Percentiles rank a stretch among this genome's conserved stretches.
phyloP scores from a whole-genome alignment of 768 basidiomycete species.

The Omphalotus guepiniiformis region DNA sequence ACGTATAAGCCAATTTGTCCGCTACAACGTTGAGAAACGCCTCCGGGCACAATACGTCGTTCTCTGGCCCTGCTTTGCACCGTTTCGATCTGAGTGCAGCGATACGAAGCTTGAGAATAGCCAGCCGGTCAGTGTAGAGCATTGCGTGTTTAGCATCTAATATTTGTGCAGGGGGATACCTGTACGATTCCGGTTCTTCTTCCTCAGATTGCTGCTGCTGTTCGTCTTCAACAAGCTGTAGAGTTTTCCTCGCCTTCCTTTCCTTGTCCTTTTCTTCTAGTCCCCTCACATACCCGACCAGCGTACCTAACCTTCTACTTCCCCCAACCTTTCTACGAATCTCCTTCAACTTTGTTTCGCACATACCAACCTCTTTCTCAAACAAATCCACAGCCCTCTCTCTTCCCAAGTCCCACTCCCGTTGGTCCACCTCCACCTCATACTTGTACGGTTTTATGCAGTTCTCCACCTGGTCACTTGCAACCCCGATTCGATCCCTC shows the following conservation, averaged over 20 bases:
- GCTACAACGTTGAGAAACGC: slow-evolving; percentile 96
- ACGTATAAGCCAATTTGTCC: slow-evolving; percentile 93
- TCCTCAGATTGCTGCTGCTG: slow-evolving; percentile 30
- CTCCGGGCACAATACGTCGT: slow-evolving; percentile 90
- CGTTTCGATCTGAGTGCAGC: slow-evolving; percentile 85
- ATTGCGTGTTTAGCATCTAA: slow-evolving; percentile 93
- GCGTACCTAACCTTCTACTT: slow-evolving; percentile 63
- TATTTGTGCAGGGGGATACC: slow-evolving; percentile 88
- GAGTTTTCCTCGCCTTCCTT: slow-evolving; percentile 48
- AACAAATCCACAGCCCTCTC: slow-evolving; percentile 72
- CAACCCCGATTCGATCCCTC: slow-evolving; percentile 86
- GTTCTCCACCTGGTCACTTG: slow-evolving; percentile 99
- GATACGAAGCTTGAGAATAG: slow-evolving; percentile 81
- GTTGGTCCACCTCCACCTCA: slow-evolving; percentile 89
- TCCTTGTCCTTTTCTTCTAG: slow-evolving; percentile 77
- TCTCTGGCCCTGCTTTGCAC: slow-evolving; percentile 84
- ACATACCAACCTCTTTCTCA: slow-evolving; percentile 79
- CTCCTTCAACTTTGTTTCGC: slow-evolving; percentile 82
- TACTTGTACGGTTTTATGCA: slow-evolving; percentile 99
- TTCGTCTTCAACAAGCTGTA: slow-evolving; percentile 31
- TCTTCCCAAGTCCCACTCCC: slow-evolving; percentile 90
- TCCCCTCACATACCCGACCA: slow-evolving; percentile 78
- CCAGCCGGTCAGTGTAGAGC: slow-evolving; percentile 77
- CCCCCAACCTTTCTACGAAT: slow-evolving; percentile 90
- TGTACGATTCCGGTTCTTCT: slow-evolving; percentile 63